Conservation (phyloP, 768 basidiomycete species). For the Basidioascus undulatus region DNA sequence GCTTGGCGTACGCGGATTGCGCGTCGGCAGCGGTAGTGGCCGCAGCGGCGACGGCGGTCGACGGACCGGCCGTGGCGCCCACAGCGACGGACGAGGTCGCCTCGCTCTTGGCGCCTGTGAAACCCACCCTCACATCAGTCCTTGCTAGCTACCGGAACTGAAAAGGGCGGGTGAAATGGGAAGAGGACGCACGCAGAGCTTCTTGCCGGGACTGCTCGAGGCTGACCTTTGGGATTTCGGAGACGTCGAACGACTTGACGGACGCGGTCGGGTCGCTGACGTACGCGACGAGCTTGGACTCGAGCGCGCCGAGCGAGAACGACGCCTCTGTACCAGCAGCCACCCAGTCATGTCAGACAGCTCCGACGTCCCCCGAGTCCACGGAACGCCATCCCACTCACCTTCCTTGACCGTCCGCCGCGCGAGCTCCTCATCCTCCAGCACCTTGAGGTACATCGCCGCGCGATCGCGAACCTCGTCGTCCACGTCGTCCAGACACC, state of each 20-base stretch:
- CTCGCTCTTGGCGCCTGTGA: too few relatives aligned
- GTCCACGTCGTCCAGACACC: constrained; percentile 92
- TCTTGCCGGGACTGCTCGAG: constrained; percentile 76
- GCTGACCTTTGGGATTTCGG: constrained; percentile 78
- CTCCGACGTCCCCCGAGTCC: background rate
- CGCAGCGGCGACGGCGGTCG: constrained; percentile 27
- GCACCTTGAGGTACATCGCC: constrained; percentile 68
- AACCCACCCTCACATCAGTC: too few relatives aligned
- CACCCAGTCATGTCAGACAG: background rate
- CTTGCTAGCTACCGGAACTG: too few relatives aligned
- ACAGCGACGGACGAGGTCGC: constrained; percentile 61
- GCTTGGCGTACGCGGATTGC: constrained; percentile 63
- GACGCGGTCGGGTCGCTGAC: constrained; percentile 56
- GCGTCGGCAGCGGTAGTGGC: constrained; percentile 56
- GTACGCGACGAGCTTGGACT: constrained; percentile 78
- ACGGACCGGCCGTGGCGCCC: constrained; percentile 27
- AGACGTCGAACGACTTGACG: constrained; percentile 53
- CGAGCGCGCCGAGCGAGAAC: constrained; percentile 69
- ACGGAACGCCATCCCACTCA: constrained; percentile 17
- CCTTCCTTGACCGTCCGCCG: constrained; percentile 82
- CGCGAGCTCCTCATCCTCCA: constrained; percentile 54
- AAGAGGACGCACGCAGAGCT: constrained; percentile 57
- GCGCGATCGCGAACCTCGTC: constrained; percentile 97
- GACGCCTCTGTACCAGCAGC: background rate
- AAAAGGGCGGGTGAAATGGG: background rate